Evolutionary conservation across 768 basidiomycete genomes (phyloP).

Genomic region (Galerina sulciceps): DNA sequence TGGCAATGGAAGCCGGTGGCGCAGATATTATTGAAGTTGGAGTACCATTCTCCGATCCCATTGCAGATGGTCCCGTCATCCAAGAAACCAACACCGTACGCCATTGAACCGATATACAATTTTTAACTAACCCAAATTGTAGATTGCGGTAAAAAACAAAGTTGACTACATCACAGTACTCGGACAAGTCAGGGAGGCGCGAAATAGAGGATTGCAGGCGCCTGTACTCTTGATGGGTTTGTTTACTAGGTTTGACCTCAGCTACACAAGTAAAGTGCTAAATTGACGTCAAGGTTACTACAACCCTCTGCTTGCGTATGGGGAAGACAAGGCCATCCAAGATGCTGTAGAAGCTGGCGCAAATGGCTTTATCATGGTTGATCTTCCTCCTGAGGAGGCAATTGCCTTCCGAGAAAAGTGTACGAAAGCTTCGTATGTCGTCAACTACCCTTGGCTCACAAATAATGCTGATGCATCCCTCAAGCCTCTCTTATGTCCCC

Average conservation of each 20-base stretch:
- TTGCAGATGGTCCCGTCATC: conserved; percentile 93
- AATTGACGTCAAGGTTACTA: conserved; percentile 78
- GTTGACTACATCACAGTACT: conserved; percentile 81
- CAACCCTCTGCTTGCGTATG: conserved; percentile 94
- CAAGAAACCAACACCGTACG: conserved; percentile 92
- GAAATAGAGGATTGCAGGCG: conserved; percentile 77
- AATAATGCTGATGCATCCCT: not conserved
- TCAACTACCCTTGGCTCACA: not conserved
- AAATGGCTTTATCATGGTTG: conserved; percentile 97
- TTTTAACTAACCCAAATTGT: not conserved
- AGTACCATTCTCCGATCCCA: conserved; percentile 94
- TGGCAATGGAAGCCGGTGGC: conserved; percentile 93
- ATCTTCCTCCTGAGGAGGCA: conserved; percentile 97
- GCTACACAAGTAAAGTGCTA: conserved; percentile 8
- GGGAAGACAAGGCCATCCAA: conserved; percentile 91
- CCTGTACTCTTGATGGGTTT: conserved; percentile 95
- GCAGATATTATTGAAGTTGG: conserved; percentile 96
- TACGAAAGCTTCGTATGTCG: conserved; percentile 70
- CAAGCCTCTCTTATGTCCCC: conserved; percentile 91
- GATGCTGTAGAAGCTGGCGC: conserved; percentile 91
- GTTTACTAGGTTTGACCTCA: conserved; percentile 12
- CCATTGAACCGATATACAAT: conserved; percentile 12
- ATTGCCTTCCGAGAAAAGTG: conserved; percentile 90
- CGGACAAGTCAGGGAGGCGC: conserved; percentile 75
- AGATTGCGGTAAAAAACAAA: conserved; percentile 86